phyloP scores from a whole-genome alignment of 331 rosid genomes.

The Dryas integrifolia region DNA sequence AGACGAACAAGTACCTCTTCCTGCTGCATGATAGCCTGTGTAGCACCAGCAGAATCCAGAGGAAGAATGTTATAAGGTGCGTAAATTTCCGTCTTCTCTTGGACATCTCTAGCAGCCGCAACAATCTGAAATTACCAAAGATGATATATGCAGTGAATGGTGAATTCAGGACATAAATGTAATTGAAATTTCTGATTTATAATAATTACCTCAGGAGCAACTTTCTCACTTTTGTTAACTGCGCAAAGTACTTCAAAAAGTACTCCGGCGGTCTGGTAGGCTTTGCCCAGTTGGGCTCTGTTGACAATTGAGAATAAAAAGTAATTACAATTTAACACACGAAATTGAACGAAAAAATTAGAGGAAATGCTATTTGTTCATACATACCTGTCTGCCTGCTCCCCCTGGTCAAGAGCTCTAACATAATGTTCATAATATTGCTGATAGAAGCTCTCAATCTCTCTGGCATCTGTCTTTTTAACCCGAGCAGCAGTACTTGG shows the following conservation, averaged over 20 bases:
- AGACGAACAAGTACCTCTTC: conserved; percentile 65
- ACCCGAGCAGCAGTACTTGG: conserved; percentile 65
- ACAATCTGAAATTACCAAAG: conserved; percentile 53
- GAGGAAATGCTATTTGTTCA: no score
- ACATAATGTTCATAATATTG: conserved; percentile 87
- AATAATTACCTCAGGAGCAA: conserved; percentile 83
- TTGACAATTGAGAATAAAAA: conserved; percentile 25
- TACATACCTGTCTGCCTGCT: conserved; percentile 76
- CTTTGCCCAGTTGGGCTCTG: conserved; percentile 96
- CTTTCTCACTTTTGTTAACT: conserved; percentile 92
- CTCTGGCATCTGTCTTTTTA: conserved; percentile 94
- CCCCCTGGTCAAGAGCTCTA: conserved; percentile 88
- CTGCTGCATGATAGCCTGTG: conserved; percentile 85
- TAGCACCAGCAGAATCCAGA: conserved; percentile 89
- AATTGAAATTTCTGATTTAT: not conserved
- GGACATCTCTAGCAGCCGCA: conserved; percentile 95
- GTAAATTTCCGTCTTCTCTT: conserved; percentile 86
- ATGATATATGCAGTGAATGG: not conserved
- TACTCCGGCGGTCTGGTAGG: conserved; percentile 91
- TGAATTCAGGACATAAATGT: conserved; percentile 17
- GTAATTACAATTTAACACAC: not conserved
- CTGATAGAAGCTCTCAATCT: conserved; percentile 84
- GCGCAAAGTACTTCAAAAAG: conserved; percentile 98
- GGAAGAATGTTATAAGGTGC: conserved; percentile 93
- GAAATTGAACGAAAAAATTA: no score